A percentile compares a stretch with the other conserved stretches of the same genome.
Conservation (phyloP, 345 rosid genomes). For the Camelina neglecta region DNA sequence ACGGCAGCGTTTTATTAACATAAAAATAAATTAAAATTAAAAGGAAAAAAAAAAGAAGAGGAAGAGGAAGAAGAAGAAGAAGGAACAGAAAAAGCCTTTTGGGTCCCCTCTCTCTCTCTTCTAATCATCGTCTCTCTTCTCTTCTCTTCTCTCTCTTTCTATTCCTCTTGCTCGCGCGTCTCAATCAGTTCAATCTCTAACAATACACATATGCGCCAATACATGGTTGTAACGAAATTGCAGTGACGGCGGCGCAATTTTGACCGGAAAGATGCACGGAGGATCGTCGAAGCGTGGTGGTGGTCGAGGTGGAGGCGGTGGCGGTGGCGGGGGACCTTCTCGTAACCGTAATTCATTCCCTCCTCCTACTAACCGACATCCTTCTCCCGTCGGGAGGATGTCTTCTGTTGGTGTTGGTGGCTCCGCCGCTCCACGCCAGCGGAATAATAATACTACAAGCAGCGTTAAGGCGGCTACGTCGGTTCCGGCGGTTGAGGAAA, state of each 20-base stretch:
- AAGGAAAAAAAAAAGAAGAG: not conserved
- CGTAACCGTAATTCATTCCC: conserved; percentile 58
- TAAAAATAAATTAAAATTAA: not conserved
- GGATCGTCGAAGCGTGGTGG: conserved; percentile 60
- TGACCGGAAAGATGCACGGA: conserved; percentile 46
- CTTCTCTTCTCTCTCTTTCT: not conserved
- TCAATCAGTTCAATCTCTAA: conserved; percentile 39
- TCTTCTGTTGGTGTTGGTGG: conserved; percentile 44
- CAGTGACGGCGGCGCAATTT: conserved; percentile 36
- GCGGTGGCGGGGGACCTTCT: conserved; percentile 46
- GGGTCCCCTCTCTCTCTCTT: conserved; percentile 24
- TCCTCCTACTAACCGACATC: conserved; percentile 50
- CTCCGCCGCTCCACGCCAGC: conserved; percentile 48
- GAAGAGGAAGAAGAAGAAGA: not conserved
- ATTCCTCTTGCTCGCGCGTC: conserved; percentile 36
- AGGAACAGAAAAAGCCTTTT: conserved; percentile 20
- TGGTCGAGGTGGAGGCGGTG: conserved; percentile 13
- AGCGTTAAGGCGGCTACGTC: conserved; percentile 28
- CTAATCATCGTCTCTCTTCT: conserved; percentile 39
- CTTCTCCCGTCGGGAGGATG: conserved; percentile 50
- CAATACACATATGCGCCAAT: not conserved
- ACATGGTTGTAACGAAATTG: conserved; percentile 27
- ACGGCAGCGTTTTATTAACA: conserved; percentile 19
- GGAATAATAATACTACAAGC: conserved; percentile 38
- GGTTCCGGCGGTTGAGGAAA: conserved; percentile 60